Conservation (phyloP, 495 filamentous ascomycete species). For the Sordaria brevicollis region DNA sequence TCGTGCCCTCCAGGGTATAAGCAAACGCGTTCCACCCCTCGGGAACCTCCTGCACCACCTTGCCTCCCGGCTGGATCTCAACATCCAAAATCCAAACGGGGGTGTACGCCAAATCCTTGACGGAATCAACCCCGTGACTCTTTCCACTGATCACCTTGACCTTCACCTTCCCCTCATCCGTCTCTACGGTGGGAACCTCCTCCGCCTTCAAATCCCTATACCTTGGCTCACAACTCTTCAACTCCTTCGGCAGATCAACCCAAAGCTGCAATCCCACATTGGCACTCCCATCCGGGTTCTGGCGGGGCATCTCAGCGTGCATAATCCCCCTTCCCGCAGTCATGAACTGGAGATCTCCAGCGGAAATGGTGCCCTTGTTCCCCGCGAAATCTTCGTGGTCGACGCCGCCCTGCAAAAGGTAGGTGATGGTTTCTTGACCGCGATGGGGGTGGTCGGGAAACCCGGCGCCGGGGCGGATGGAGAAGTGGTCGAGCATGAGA, state of each 20-base stretch:
- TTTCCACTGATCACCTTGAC: slow-evolving; percentile 87
- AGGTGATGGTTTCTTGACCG: slow-evolving; percentile 79
- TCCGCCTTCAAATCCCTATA: slow-evolving; percentile 71
- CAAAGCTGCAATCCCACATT: slow-evolving; percentile 90
- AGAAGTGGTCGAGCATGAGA: slow-evolving; percentile 96
- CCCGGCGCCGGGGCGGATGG: slow-evolving; percentile 66
- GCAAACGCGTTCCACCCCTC: slow-evolving; percentile 85
- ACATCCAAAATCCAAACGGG: slow-evolving; percentile 91
- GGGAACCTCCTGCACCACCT: slow-evolving; percentile 62
- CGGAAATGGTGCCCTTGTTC: slow-evolving; percentile 71
- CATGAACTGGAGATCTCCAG: slow-evolving; percentile 95
- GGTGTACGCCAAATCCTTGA: slow-evolving; percentile 87
- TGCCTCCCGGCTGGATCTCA: slow-evolving; percentile 68
- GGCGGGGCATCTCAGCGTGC: slow-evolving; percentile 92
- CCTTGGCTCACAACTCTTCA: slow-evolving; percentile 83
- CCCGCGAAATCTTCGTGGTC: slow-evolving; percentile 97
- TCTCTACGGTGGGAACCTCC: slow-evolving; percentile 64
- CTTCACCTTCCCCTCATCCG: slow-evolving; percentile 61
- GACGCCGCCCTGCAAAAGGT: slow-evolving; percentile 69
- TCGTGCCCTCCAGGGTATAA: slow-evolving; percentile 65
- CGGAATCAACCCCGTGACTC: slow-evolving; percentile 70
- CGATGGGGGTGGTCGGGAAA: slow-evolving; percentile 31
- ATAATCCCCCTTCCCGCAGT: slow-evolving; percentile 87
- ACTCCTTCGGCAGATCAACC: slow-evolving; percentile 75
- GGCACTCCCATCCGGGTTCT: slow-evolving; percentile 61